Base-by-base conservation (phyloP, 495 filamentous ascomycete genomes). In the Daldinia childiae region DNA sequence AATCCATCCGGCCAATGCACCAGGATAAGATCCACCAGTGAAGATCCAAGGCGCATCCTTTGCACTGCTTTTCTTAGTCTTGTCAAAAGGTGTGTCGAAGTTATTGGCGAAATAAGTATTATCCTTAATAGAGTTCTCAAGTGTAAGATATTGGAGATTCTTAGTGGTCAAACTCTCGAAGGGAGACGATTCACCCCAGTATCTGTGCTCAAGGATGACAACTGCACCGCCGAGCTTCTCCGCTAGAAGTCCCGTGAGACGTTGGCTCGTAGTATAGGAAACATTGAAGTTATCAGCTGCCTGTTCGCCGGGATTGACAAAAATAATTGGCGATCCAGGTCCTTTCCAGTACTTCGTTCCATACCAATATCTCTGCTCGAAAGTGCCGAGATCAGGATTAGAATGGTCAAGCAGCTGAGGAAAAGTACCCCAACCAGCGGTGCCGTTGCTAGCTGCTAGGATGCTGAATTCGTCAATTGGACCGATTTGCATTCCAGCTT, bases 1-100 rank as follows among this genome's bases (percentile, higher is more conserved):
- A 6, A 84, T 84, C 90, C 90, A 92, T 0, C 85, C 88, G 4
- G 89, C 73, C 59, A 91, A 77, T 5, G 88, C 89, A 57, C 89
- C 90, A 29, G 86, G 83, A 75, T 92, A 92, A 4, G 88, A 90
- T 39, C 89, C 88, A 36, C 90, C 90, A 1, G 81, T 81, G 58
- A 87, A 83, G 9, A 91, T 78, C 90, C 90, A 92, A 4, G 90
- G 89, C 59, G 87, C 84, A 70, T 86, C 78, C 45, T 81, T 72
- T 52, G 87, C 81, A 71, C 82, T 84, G 75, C 84, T 90, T 71
- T 78, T 82, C 14, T 80, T 79, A 38, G 80, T 81, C 0, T 66
- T 76, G 62, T 90, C 89, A 69, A 90, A 92, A 0, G 88, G 86
- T 29, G 88, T 80, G 3, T 81, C 74, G 30, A 86, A 84, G 62